Percentiles rank a stretch among this genome's conserved stretches.
Conservation (phyloP, 2,329 filamentous ascomycete genomes). For the Botrytis pseudocinerea region DNA sequence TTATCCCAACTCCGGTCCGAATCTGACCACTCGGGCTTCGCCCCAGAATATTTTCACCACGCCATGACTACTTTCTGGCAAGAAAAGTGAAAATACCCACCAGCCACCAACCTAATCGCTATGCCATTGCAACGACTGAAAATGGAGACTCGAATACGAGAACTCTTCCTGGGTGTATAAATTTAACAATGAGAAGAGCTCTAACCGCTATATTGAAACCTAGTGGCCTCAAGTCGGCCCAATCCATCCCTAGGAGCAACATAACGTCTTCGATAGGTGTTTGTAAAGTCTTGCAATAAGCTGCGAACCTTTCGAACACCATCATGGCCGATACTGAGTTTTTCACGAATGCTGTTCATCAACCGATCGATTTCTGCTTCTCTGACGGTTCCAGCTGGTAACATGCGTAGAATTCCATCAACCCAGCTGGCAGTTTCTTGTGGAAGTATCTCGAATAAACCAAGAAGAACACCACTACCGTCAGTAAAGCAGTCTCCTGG, state of each 20-base stretch:
- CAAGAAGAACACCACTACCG: conserved; percentile 86
- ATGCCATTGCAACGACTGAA: conserved; percentile 23
- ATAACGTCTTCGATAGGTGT: conserved; percentile 87
- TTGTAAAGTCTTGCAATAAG: conserved; percentile 94
- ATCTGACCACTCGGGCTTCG: conserved; percentile 8
- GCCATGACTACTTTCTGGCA: conserved; percentile 2
- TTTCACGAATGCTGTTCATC: conserved; percentile 77
- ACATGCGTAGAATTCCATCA: conserved; percentile 75
- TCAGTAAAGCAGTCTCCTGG: conserved; percentile 94
- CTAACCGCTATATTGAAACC: conserved; percentile 70
- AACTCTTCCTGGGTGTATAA: background rate
- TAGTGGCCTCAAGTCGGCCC: conserved; percentile 79
- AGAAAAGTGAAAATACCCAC: background rate
- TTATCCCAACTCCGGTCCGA: conserved; percentile 24
- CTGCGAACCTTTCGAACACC: conserved; percentile 75
- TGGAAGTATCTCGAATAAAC: conserved; percentile 84
- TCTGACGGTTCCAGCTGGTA: conserved; percentile 80
- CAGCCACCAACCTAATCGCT: conserved; percentile 19
- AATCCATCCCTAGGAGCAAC: conserved; percentile 93
- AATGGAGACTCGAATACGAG: background rate
- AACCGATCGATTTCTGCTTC: conserved; percentile 78
- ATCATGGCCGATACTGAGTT: conserved; percentile 63
- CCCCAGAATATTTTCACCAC: background rate
- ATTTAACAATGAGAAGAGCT: background rate
- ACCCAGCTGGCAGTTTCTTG: conserved; percentile 80